Base-by-base conservation (phyloP, 2,329 filamentous ascomycete species). In the Trichoderma breve region DNA sequence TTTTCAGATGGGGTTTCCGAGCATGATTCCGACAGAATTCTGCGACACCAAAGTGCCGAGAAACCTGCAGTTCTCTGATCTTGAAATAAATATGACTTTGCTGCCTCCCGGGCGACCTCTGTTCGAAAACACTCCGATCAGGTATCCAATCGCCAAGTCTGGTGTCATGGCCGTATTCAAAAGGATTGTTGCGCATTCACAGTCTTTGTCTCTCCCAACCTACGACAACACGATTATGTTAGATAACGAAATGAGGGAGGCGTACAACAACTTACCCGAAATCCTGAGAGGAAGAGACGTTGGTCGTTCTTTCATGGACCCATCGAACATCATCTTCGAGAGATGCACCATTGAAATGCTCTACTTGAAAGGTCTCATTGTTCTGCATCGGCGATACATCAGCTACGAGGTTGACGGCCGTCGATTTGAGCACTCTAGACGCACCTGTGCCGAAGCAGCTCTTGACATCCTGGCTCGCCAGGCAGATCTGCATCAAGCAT, bases 21-120 rank as follows among this genome's bases (percentile, higher is more conserved):
- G 65, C 65, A 68, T 68, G 65, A 68, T 68, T 24, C 53, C 65
- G 3, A 68, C 65, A 12, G 65, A 68, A 7, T 68, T 68, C 8
- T 68, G 65, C 53, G 65, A 68, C 15, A 68, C 65, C 15, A 68
- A 68, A 28, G 65, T 68, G 51, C 65, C 65, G 11, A 68, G 65
- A 6, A 68, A 68, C 34, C 18, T 68, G 18, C 65, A 68, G 6
- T 68, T 32, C n/a, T 58, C 53, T 12, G 65, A 68, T 43, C 53
- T 68, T 5, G 53, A 68, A 1, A 43, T 58, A 21, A 36, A 53
- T 21, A 68, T 58, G 65, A 43, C 53, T 1, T 2, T 26, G 24
- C 34, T 68, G 3, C 65, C 65, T 21, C 53, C 53, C 4, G 65
- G 34, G 18, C 65, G 65, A 30, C 65, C 65, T 11, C 51, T 68